Evolutionary conservation across 495 filamentous ascomycete genomes (phyloP), one percentile per base, ranked within the genome.

Genomic region (Lindgomyces ingoldianus): DNA sequence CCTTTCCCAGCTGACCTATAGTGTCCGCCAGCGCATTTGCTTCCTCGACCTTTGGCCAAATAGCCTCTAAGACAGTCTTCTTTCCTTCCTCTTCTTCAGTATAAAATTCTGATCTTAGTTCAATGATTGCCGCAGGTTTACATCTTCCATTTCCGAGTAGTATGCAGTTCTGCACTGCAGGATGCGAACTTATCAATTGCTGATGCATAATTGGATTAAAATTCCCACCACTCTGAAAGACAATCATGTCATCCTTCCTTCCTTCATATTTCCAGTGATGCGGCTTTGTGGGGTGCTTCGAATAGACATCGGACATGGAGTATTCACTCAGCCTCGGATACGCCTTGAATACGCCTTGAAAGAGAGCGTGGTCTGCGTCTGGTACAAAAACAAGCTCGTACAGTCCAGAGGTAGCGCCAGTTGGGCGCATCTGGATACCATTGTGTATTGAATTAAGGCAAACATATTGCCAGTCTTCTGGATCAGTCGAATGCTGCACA

Each of bases 231-330:
- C 19, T 53, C 16, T 29, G 24, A 29, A 59, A 42, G 1, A 59
- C 24, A n/a, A 65, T 59, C 33, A 65, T 30, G 21, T 65, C 54
- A 27, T 66, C 49, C 54, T 47, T 61, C 9, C 63, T 11, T 0
- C 56, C 57, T 51, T 66, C 63, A 42, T 56, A 26, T 24, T 45
- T 66, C 63, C 57, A 66, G 42, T 66, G 57, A 56, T 66, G 21
- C 21, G 47, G 25, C 44, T 66, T 66, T 11, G 57, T 66, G 2
- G 56, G 51, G 24, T 56, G 57, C 33, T 66, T 66, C 18, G 57
- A 63, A 30, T 59, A 65, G 10, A 59, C 14, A 22, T 65, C 62
- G 4, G 55, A 50, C 45, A 41, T 52, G 8, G 47, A 50, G 24
- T 52, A 53, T 46, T 58, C 55, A 2, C 46, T 45, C 36, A 52